Conservation (phyloP, 306 rosid species). For the Cucumis hystrix region DNA sequence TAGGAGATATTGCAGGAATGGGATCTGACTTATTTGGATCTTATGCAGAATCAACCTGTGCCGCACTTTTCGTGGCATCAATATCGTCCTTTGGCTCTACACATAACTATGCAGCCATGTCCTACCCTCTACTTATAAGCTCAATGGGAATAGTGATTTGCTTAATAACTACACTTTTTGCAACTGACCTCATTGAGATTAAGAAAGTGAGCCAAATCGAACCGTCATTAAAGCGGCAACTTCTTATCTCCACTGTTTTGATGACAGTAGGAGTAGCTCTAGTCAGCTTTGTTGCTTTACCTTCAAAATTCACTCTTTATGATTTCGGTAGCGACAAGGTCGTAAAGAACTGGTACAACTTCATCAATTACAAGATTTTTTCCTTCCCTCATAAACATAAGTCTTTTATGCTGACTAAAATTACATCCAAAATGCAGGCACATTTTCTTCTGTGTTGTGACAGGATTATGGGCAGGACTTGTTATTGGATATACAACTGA, state of each 20-base stretch:
- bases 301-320: constrained; percentile 55
- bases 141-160: constrained; percentile 60
- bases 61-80: constrained; percentile 67
- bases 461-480: constrained; percentile 73
- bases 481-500: constrained; percentile 60
- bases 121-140: constrained; percentile 60
- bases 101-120: constrained; percentile 57
- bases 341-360: constrained; percentile 52
- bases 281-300: constrained; percentile 45
- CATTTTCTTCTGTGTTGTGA: constrained; percentile 58
- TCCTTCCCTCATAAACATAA: background rate
- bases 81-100: constrained; percentile 46
- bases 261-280: constrained; percentile 50
- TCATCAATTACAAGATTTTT: background rate
- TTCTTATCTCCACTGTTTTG: constrained; percentile 41
- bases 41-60: constrained; percentile 62
- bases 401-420: constrained; percentile 1
- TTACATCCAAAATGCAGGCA: constrained; percentile 31
- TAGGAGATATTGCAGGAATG: constrained; percentile 74
- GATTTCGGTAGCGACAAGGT: constrained; percentile 33
- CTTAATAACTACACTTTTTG: constrained; percentile 49
- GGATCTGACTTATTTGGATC: constrained; percentile 67
- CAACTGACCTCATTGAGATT: constrained; percentile 45
- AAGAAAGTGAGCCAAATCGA: constrained; percentile 35
- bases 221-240: constrained; percentile 50